Evolutionary conservation across 331 rosid species (phyloP).

Genomic region (Acacia concinna): DNA sequence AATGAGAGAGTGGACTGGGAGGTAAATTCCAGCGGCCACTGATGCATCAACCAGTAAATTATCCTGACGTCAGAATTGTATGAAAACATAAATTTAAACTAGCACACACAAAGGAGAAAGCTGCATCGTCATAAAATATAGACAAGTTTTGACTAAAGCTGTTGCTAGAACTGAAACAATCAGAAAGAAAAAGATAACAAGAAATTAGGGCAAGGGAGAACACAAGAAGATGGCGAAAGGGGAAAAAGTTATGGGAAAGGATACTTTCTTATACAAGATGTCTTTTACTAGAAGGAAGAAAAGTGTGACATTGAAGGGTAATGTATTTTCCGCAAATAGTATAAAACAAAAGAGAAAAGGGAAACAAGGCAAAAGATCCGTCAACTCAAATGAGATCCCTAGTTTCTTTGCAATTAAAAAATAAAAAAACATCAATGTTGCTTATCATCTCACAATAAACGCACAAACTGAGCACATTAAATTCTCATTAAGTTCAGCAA

Average conservation of each 20-base stretch:
- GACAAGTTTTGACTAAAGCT: slow-evolving; percentile 27
- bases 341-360: slow-evolving; percentile 16
- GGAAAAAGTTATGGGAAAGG: slow-evolving; percentile 4
- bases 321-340: background rate
- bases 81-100: slow-evolving; percentile 62
- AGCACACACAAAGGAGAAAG: slow-evolving; percentile 44
- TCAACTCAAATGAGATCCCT: slow-evolving; percentile 16
- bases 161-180: slow-evolving; percentile 25
- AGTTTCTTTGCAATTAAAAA: slow-evolving; percentile 4
- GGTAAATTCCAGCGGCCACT: slow-evolving; percentile 90
- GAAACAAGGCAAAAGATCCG: background rate
- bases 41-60: slow-evolving; percentile 93
- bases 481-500: slow-evolving; percentile 35
- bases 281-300: slow-evolving; percentile 6
- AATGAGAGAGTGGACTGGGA: slow-evolving; percentile 65
- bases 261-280: slow-evolving; percentile 12
- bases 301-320: slow-evolving; percentile 13
- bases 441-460: slow-evolving; percentile 10
- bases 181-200: slow-evolving; percentile 21
- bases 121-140: slow-evolving; percentile 34
- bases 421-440: background rate
- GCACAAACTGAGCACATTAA: slow-evolving; percentile 11
- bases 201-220: background rate
- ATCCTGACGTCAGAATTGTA: slow-evolving; percentile 89
- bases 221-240: slow-evolving; percentile 7